Evolutionary conservation across 495 filamentous ascomycete species (phyloP).

Genomic region (Hypoxylon perforatum): DNA sequence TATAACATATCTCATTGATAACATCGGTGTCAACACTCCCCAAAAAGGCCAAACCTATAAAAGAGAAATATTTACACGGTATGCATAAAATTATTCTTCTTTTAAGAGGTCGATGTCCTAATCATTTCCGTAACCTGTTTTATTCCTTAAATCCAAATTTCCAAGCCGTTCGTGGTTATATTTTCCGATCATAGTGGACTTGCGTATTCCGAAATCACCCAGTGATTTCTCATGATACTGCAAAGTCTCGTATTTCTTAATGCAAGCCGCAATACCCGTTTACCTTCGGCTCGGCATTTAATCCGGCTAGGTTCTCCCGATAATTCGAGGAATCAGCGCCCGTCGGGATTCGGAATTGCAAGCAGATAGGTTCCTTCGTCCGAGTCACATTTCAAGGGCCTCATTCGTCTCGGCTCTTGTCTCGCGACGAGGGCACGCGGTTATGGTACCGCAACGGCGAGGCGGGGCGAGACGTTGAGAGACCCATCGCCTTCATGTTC

Average conservation of each 20-base stretch:
- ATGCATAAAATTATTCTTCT: conserved; percentile 10
- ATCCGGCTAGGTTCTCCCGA: not conserved
- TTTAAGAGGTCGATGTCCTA: not conserved
- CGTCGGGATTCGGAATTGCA: not conserved
- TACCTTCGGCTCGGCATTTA: not conserved
- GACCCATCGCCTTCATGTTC: conserved; percentile 63
- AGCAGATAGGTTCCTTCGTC: not conserved
- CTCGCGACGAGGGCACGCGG: conserved; percentile 55
- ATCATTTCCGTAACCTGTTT: conserved; percentile 2
- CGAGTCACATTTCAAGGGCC: not conserved
- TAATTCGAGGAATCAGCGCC: not conserved
- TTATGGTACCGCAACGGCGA: conserved; percentile 69
- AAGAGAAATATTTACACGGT: conserved; percentile 19
- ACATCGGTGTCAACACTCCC: not conserved
- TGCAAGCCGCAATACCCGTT: not conserved
- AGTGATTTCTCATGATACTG: no score
- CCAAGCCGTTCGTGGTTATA: not conserved
- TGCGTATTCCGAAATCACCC: conserved; percentile 5
- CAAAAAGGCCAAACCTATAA: not conserved
- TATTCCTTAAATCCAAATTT: not conserved
- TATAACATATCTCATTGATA: not conserved
- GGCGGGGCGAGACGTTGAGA: conserved; percentile 73
- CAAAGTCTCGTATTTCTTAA: no score
- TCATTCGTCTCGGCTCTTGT: conserved; percentile 55
- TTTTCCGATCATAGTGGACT: conserved; percentile 11